Evolutionary conservation across 169 alveolate species (phyloP), one percentile per base, ranked within the genome.

Genomic region (Plasmodium cynomolgi): DNA sequence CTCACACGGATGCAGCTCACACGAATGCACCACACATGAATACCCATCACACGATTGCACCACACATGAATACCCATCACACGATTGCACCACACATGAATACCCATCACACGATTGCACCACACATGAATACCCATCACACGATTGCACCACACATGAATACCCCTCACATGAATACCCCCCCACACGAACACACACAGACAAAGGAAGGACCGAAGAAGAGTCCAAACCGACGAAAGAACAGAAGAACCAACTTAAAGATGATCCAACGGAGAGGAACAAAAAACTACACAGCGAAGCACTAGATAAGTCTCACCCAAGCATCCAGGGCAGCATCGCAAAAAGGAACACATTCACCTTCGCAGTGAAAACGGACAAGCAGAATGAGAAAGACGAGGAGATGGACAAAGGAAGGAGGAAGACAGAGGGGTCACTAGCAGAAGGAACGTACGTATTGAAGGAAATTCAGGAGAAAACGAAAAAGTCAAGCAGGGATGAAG

Each of bases 331-430:
- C 5, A n/a, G 17, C 9, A 34, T 29, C 7, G 20, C n/a, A 7
- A 84, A n/a, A 20, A 84, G 84, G 23, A 73, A 84, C 17, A 26
- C 84, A 0, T 41, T 58, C 62, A 50, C 77, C n/a, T 58, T 82
- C 20, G 54, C 80, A 17, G 17, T 68, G 31, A 83, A 34, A 17
- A 20, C 15, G 41, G 31, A 20, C 1, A 83, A 62, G n/a, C 54
- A 84, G 50, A 37, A 37, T 75, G 20, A 34, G 41, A 11, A 17
- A 47, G 81, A 75, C n/a, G 56, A 75, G 39, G 44, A 29, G 23
- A 37, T 1, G 7, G 81, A 71, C 2, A 50, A 74, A 15, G 81
- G 81, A 54, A 86, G 84, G 41, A 86, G 93, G 71, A 86, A 86
- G 31, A 86, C 93, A 37, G 93, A 86, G 23, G 85, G 73, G 4